Evolutionary conservation across 208 protist genomes (phyloP), one percentile per base, ranked within the genome.

Genomic region (Vickermania spadyakhi): DNA sequence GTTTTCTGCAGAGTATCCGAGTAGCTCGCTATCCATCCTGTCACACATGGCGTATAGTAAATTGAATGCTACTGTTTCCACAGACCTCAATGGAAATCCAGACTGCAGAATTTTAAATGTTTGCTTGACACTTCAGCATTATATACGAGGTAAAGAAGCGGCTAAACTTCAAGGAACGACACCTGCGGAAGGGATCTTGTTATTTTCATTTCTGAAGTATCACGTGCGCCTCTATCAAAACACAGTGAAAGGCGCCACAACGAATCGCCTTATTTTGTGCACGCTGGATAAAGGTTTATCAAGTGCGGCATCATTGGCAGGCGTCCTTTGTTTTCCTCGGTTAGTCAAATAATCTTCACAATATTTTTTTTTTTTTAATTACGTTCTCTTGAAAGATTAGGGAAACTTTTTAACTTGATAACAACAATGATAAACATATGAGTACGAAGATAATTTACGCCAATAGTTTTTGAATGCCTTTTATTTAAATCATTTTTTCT

Each of bases 151-250:
- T 7, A 52, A 50, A 5, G 64, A 30, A 7, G 70, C 70, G 0
- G 55, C 51, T 0, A 52, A 52, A n/a, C 62, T 77, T 36, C 70
- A 83, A 30, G 72, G 71, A 13, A 53, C 71, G 2, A 41, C 60
- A 0, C 62, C 80, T 2, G 61, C 81, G 28, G 80, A 89, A 11
- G 88, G 84, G 1, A 79, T 76, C n/a, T 62, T 73, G 45, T 74
- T 94, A 18, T 91, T 94, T 56, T 69, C 81, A 1, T 79, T 91
- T 25, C 27, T 91, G 18, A 94, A 91, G 68, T 91, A 94, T 54
- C 87, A 94, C 59, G 77, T 90, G 3, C 75, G 87, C 28, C 73
- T 83, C 5, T 81, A 87, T 68, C 65, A 75, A 28, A 79, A 88
- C 52, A 77, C 71, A 1, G 87, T 91, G 31, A 86, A 84, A 31